Evolutionary conservation across 2,329 filamentous ascomycete species (phyloP), one percentile per base, ranked within the genome.

Genomic region (Pestalotiopsis sp.): DNA sequence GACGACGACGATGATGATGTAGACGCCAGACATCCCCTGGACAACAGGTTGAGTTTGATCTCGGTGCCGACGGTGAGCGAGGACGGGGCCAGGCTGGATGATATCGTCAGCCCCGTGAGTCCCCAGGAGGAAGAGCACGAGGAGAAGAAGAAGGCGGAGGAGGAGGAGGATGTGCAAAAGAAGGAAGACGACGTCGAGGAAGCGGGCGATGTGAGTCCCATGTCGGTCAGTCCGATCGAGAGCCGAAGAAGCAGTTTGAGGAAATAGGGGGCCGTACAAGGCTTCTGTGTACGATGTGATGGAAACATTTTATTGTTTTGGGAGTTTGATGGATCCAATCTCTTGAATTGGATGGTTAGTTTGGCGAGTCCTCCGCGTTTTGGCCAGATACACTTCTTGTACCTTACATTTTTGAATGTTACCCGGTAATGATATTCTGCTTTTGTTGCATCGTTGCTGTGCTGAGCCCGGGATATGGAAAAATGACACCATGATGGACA

Each of bases 161-260:
- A 38, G 36, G 27, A 25, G 25, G 62, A 25, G n/a, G 4, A 38
- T 9, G 27, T 20, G 25, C 38, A n/a, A 17, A 14, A 36, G 14
- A 36, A 61, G 4, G 31, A 39, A 3, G 36, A 41, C 41, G 12
- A 41, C 13, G 13, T 11, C 17, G 17, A 56, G 17, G 20, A 66
- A 20, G 13, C 41, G 59, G 38, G 62, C 20, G n/a, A 59, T 25
- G 52, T 66, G 11, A 68, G 67, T 41, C 56, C 66, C 6, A 39
- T 56, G 56, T 49, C 68, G 2, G 57, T 69, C 3, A 69, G 65
- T 59, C 68, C 66, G n/a, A 56, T 65, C 25, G 68, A 69, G 66
- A 68, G 68, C 27, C 56, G 68, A 31, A 66, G 65, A 36, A 27
- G 61, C 11, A 69, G 68, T 67, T 11, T 57, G 59, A 20, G 27